Conservation (phyloP, 352 stramenopile species). For the Pythium rishiriense region DNA sequence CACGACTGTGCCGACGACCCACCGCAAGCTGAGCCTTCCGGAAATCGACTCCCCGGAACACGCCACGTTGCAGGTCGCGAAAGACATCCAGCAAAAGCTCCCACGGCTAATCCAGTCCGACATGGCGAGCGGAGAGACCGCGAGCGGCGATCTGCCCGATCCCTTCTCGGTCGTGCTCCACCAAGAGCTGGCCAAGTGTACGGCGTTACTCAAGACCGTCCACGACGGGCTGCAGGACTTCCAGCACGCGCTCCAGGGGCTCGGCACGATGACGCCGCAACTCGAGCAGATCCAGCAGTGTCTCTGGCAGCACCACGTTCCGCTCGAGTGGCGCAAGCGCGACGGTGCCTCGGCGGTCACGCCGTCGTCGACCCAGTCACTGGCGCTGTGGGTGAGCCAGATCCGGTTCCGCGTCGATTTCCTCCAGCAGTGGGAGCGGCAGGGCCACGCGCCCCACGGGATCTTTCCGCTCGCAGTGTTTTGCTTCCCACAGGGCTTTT, state of each 20-base stretch:
- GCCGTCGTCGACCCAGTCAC: constrained; percentile 35
- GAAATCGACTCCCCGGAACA: background rate
- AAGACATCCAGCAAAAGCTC: constrained; percentile 28
- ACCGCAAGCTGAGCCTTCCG: background rate
- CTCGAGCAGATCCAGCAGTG: constrained; percentile 61
- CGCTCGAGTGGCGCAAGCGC: constrained; percentile 51
- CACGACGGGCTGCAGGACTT: constrained; percentile 42
- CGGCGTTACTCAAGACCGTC: constrained; percentile 46
- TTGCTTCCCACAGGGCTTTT: constrained; percentile 73
- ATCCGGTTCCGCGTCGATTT: constrained; percentile 60
- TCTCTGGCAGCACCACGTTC: constrained; percentile 52
- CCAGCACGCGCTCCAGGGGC: constrained; percentile 57
- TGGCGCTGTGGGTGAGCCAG: constrained; percentile 59
- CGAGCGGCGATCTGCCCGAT: constrained; percentile 25
- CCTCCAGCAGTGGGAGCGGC: constrained; percentile 47
- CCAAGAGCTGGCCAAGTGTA: constrained; percentile 62
- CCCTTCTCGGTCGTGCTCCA: constrained; percentile 63
- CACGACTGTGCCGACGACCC: background rate
- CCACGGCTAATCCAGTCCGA: background rate
- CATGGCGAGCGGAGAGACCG: background rate
- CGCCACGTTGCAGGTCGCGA: constrained; percentile 16
- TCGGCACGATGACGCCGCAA: constrained; percentile 50
- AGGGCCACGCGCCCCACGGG: constrained; percentile 29
- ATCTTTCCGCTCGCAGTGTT: constrained; percentile 69
- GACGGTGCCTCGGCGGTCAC: constrained; percentile 34